phyloP scores from a whole-genome alignment of 371 early-diverging fungal genomes.

The Rhizomucor pusillus region DNA sequence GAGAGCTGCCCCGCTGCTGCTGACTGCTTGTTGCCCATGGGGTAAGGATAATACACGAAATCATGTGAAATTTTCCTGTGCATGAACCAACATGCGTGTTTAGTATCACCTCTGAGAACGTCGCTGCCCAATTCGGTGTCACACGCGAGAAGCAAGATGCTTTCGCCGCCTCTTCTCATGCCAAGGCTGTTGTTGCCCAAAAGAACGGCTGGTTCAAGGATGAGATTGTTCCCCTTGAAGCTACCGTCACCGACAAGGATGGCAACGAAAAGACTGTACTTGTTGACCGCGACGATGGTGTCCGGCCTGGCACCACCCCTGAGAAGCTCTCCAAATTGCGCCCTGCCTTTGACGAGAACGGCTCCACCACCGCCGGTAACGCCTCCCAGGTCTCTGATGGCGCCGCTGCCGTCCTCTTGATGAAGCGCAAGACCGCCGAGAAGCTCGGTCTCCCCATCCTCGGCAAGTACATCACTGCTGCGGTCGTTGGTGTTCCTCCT shows the following conservation, averaged over 20 bases:
- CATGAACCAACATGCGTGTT: neutral
- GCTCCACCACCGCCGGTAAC: slow-evolving; percentile 95
- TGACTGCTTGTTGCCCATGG: slow-evolving; percentile 89
- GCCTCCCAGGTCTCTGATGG: slow-evolving; percentile 99
- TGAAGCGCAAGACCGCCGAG: slow-evolving; percentile 91
- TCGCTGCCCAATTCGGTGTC: slow-evolving; percentile 83
- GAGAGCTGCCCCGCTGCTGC: slow-evolving; percentile 66
- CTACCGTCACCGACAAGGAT: slow-evolving; percentile 70
- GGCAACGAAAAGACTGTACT: slow-evolving; percentile 65
- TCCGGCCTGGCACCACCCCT: slow-evolving; percentile 79
- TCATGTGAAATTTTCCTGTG: slow-evolving; percentile 1
- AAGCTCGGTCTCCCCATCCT: slow-evolving; percentile 84
- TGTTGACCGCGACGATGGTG: slow-evolving; percentile 89
- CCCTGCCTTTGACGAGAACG: slow-evolving; percentile 88
- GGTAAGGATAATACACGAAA: slow-evolving; percentile 33
- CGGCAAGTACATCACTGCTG: slow-evolving; percentile 88
- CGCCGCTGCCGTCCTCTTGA: slow-evolving; percentile 95
- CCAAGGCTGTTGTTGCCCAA: slow-evolving; percentile 84
- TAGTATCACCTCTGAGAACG: slow-evolving; percentile 94
- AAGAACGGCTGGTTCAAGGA: slow-evolving; percentile 87
- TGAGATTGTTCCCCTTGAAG: slow-evolving; percentile 91
- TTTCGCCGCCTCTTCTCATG: slow-evolving; percentile 82
- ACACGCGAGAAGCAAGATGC: slow-evolving; percentile 87
- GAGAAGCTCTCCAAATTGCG: slow-evolving; percentile 85
- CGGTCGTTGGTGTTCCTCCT: slow-evolving; percentile 94